phyloP scores from a whole-genome alignment of 345 rosid genomes.

The Pistacia integerrima region DNA sequence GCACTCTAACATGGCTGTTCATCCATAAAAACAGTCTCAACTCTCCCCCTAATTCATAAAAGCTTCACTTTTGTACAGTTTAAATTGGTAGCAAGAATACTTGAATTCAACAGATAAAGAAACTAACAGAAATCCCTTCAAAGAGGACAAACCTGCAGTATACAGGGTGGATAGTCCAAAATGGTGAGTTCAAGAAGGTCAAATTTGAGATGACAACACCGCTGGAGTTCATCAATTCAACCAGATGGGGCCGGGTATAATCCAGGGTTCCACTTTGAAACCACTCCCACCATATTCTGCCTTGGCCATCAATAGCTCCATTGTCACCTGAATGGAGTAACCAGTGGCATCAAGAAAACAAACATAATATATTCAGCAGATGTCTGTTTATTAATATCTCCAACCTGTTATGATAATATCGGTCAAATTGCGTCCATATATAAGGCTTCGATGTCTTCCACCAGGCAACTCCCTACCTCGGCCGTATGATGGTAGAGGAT shows the following conservation, averaged over 20 bases:
- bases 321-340: constrained; percentile 65
- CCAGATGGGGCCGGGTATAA: constrained; percentile 93
- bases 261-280: constrained; percentile 65
- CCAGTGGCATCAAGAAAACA: constrained; percentile 20
- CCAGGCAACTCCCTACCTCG: constrained; percentile 95
- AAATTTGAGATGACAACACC: constrained; percentile 80
- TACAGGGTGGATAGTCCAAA: constrained; percentile 97
- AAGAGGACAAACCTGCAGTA: constrained; percentile 82
- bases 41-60: constrained; percentile 40
- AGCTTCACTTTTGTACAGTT: constrained; percentile 39
- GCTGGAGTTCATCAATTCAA: constrained; percentile 89
- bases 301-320: constrained; percentile 97
- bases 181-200: constrained; percentile 90
- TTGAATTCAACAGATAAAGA: constrained; percentile 26
- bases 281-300: constrained; percentile 90
- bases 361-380: constrained; percentile 9
- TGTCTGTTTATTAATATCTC: constrained; percentile 20
- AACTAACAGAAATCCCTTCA: background rate
- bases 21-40: constrained; percentile 48
- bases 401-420: constrained; percentile 93
- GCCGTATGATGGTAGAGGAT: constrained; percentile 96
- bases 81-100: constrained; percentile 19
- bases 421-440: constrained; percentile 83
- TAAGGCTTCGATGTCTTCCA: constrained; percentile 84
- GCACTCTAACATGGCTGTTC: constrained; percentile 82